Evolutionary conservation across 1,139 yeast species (phyloP).

Genomic region (Diutina rugosa): DNA sequence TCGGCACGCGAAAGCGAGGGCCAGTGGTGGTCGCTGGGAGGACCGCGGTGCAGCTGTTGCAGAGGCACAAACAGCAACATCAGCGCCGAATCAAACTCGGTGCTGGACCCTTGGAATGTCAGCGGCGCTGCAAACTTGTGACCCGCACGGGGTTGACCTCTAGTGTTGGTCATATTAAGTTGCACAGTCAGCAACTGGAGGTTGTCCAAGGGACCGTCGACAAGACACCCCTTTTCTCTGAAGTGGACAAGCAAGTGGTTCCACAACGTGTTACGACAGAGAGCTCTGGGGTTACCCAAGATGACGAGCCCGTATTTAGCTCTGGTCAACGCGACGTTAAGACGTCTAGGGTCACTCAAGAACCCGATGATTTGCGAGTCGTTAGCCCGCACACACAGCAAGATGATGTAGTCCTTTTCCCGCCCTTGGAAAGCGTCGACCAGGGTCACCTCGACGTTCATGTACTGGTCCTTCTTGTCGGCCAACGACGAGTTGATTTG

Average conservation of each 20-base stretch:
- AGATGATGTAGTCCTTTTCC: slow-evolving; percentile 80
- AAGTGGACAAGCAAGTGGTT: slow-evolving; percentile 64
- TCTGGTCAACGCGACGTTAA: slow-evolving; percentile 87
- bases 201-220: slow-evolving; percentile 83
- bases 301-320: slow-evolving; percentile 78
- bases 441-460: slow-evolving; percentile 75
- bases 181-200: slow-evolving; percentile 64
- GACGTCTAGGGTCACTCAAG: slow-evolving; percentile 76
- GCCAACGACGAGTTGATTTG: slow-evolving; percentile 53
- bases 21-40: slow-evolving; percentile 14
- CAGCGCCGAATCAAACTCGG: slow-evolving; percentile 35
- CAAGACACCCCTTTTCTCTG: slow-evolving; percentile 77
- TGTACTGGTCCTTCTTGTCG: slow-evolving; percentile 47
- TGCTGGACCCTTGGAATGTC: slow-evolving; percentile 4
- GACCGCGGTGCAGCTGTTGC: background rate
- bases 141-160: slow-evolving; percentile 8
- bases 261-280: slow-evolving; percentile 69
- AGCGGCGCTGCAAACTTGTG: slow-evolving; percentile 7
- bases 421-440: slow-evolving; percentile 97
- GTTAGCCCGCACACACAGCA: slow-evolving; percentile 88
- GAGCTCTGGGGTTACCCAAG: slow-evolving; percentile 74
- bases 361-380: slow-evolving; percentile 78
- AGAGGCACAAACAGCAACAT: slow-evolving; percentile 30
- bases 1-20: slow-evolving; percentile 15
- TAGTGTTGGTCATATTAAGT: slow-evolving; percentile 12